Percentiles rank a stretch among this genome's conserved stretches.
These are phyloP conservation scores for Tripterygium wilfordii DNA, from an alignment of 177 flowering plant species.

Conservation along the genomic window DNA sequence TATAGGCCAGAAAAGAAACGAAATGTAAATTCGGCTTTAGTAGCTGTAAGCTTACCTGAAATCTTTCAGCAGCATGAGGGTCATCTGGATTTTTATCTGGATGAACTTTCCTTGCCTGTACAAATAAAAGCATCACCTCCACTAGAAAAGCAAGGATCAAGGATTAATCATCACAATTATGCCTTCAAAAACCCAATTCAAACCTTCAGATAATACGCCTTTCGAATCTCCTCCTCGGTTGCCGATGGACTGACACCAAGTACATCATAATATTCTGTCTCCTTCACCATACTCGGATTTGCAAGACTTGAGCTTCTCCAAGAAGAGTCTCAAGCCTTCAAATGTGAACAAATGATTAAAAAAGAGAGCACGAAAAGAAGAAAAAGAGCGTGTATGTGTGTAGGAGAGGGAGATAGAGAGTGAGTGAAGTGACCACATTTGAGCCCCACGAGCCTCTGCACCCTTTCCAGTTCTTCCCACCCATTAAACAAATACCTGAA, in stretches of 20 bases:
- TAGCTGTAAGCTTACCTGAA: slow-evolving; percentile 84
- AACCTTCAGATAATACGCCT: slow-evolving; percentile 90
- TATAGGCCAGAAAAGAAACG: no score
- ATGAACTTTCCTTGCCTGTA: slow-evolving; percentile 90
- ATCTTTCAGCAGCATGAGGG: slow-evolving; percentile 82
- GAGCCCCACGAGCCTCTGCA: slow-evolving; percentile 23
- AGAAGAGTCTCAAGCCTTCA: neutral
- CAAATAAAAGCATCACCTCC: neutral
- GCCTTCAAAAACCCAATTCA: slow-evolving; percentile 2
- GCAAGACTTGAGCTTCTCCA: neutral
- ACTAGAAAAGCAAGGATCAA: no score
- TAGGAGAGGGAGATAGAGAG: neutral
- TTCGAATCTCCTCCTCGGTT: slow-evolving; percentile 80
- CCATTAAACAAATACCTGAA: slow-evolving; percentile 21
- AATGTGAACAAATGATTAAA: neutral
- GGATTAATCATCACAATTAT: no score
- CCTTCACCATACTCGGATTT: slow-evolving; percentile 59
- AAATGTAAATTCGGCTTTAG: no score
- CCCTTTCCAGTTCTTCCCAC: slow-evolving; percentile 38
- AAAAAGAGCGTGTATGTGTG: slow-evolving; percentile 3
- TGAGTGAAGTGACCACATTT: neutral
- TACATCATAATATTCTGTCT: slow-evolving; percentile 78
- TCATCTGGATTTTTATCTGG: slow-evolving; percentile 90
- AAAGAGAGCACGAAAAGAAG: neutral
- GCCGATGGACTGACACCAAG: slow-evolving; percentile 71